Evolutionary conservation across 371 early-diverging fungal species (phyloP), one percentile per base, ranked within the genome.

Genomic region (Lichtheimia corymbifera): DNA sequence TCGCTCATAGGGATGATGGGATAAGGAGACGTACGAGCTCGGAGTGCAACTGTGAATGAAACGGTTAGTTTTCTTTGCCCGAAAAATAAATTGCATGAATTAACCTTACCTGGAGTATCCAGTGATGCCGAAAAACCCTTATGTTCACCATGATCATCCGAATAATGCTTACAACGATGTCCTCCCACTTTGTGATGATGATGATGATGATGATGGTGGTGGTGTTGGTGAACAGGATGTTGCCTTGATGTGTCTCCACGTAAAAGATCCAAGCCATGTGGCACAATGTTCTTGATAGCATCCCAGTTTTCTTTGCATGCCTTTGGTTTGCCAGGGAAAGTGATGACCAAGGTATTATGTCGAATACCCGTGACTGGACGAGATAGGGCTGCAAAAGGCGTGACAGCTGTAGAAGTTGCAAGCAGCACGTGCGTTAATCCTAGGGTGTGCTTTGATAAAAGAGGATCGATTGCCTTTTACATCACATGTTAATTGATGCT

Each of bases 271-370:
- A 93, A 66, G 4, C 93, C 94, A 71, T 97, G 97, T 2, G 90
- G 90, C 20, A 97, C 64, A 12, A 91, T 79, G 14, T 71, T 68
- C 2, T 89, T 40, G 3, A 96, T 65, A 20, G 91, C 90, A 18
- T 76, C 77, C 57, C 94, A 66, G 64, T 92, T 95, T 74, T 97
- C 97, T 30, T 76, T 75, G 44, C 91, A 83, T 0, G 92, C 96
- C 70, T 93, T 96, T 3, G 83, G 83, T 63, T 93, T 94, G 15
- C 96, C 97, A 3, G 96, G 97, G 15, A 95, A 80, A 0, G 95
- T 93, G 28, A 96, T 47, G 15, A 95, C 84, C 0, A 96, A 53
- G 0, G 91, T 77, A 6, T 81, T 64, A 15, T 83, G 69, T 22
- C 91, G 77, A 5, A 94, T 83, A 0, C 97, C 97, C n/a, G 88